These are phyloP conservation scores for Bipolaris victoriae DNA, from an alignment of 2,329 filamentous ascomycete genomes.

Conservation along the genomic window DNA sequence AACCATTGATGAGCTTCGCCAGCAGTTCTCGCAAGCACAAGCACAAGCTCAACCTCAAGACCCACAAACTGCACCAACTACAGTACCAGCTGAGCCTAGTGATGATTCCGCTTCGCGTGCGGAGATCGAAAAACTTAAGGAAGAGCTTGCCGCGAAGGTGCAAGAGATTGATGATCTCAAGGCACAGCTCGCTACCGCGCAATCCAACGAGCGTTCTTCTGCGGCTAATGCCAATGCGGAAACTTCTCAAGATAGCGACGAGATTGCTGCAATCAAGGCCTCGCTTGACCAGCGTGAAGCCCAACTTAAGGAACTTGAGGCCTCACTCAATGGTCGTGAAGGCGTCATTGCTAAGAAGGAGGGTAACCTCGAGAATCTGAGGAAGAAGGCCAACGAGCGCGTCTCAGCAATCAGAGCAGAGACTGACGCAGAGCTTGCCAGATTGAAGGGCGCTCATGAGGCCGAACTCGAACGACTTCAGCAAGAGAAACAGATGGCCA, in stretches of 20 bases:
- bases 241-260: constrained; percentile 57
- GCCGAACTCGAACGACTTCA: constrained; percentile 45
- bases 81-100: constrained; percentile 8
- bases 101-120: constrained; percentile 18
- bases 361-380: constrained; percentile 32
- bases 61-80: constrained; percentile 18
- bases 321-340: constrained; percentile 50
- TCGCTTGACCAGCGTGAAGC: constrained; percentile 40
- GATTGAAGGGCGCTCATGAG: constrained; percentile 53
- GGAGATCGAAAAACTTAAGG: constrained; percentile 27
- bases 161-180: constrained; percentile 56
- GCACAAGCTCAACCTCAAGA: constrained; percentile 22
- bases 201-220: constrained; percentile 6
- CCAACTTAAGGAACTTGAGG: constrained; percentile 48
- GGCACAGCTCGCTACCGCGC: constrained; percentile 41
- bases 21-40: constrained; percentile 41
- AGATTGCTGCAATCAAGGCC: constrained; percentile 47
- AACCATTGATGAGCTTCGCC: constrained; percentile 44
- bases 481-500: constrained; percentile 8
- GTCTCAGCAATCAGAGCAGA: constrained; percentile 59
- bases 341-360: constrained; percentile 25
- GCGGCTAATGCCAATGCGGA: constrained; percentile 31
- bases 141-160: constrained; percentile 53
- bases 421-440: constrained; percentile 40
- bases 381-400: constrained; percentile 68